Evolutionary conservation across 2,329 filamentous ascomycete species (phyloP).

Genomic region (Talaromyces pinophilus): DNA sequence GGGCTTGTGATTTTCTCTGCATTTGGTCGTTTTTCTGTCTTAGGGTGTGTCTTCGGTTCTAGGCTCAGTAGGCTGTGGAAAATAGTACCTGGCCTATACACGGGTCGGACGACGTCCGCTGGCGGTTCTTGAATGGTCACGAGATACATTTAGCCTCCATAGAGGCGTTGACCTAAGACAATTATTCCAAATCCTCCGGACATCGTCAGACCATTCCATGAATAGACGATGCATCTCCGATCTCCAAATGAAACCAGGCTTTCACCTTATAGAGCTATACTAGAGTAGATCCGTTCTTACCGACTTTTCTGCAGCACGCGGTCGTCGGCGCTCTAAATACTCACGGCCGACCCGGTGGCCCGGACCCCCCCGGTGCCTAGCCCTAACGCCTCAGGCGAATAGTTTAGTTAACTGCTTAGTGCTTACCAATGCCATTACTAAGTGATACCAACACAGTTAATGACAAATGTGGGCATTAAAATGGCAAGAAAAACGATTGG

Average conservation of each 20-base stretch:
- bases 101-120: background rate
- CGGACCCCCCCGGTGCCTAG: background rate
- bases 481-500: background rate
- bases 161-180: background rate
- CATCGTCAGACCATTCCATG: background rate
- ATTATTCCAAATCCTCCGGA: background rate
- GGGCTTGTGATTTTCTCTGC: background rate
- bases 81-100: background rate
- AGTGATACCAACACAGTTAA: background rate
- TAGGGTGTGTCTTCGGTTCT: background rate
- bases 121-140: background rate
- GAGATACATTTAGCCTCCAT: background rate
- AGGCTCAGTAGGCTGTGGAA: background rate
- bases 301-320: background rate
- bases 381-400: background rate
- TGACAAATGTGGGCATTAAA: background rate
- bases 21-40: background rate
- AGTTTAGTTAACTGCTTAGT: background rate
- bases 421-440: conserved; percentile 6
- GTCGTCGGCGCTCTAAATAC: background rate
- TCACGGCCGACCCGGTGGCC: background rate
- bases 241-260: background rate
- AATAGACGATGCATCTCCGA: background rate
- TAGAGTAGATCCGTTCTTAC: background rate
- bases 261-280: background rate